Conservation (phyloP, 345 rosid genomes). For the Euclidium syriacum region DNA sequence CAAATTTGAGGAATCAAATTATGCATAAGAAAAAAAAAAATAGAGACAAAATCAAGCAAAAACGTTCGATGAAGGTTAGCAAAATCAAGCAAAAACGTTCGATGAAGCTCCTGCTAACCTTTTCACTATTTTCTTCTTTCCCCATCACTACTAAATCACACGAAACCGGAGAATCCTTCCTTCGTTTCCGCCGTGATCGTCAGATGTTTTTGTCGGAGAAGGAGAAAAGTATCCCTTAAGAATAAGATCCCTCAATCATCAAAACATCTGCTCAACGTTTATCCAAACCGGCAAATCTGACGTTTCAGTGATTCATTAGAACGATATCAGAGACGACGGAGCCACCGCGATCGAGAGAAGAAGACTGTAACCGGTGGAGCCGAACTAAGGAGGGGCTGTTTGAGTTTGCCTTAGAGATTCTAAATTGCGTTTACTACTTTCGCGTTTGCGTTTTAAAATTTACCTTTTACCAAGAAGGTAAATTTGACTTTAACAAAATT, state of each 20-base stretch:
- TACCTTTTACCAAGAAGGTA: too few relatives aligned
- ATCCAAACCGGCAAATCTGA: neutral
- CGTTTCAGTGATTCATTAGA: neutral
- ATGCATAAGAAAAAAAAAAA: neutral
- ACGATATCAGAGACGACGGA: slow-evolving; percentile 8
- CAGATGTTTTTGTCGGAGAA: neutral
- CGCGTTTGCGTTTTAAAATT: slow-evolving; percentile 1
- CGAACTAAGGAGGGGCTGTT: too few relatives aligned
- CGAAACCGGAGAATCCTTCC: neutral
- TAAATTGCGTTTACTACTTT: neutral
- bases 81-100: neutral
- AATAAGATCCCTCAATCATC: neutral
- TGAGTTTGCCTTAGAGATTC: neutral
- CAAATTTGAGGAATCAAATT: slow-evolving; percentile 1
- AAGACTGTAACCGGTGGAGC: slow-evolving; percentile 3
- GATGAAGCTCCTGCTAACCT: slow-evolving; percentile 17
- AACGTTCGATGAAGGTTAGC: too few relatives aligned
- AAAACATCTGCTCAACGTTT: neutral
- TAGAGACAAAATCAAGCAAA: neutral
- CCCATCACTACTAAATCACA: slow-evolving; percentile 2
- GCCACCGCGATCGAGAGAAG: neutral
- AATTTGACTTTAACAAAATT: too few relatives aligned
- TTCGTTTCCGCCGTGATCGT: neutral
- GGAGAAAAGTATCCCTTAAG: neutral
- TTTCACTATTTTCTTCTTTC: slow-evolving; percentile 14